These are phyloP conservation scores for Suillus ampliporus DNA, from an alignment of 768 basidiomycete genomes.

Conservation along the genomic window DNA sequence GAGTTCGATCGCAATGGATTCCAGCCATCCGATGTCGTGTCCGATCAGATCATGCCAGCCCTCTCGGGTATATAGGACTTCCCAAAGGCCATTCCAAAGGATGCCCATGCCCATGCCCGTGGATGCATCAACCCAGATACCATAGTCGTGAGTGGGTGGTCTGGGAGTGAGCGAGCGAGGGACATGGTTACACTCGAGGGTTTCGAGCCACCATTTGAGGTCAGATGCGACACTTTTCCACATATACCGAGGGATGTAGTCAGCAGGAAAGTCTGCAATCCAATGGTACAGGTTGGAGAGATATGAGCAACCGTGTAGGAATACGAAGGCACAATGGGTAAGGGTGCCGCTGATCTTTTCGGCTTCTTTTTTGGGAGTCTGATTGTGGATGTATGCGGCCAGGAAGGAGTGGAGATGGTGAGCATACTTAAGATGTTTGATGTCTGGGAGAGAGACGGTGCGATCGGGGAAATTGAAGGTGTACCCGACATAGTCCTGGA, in stretches of 20 bases:
- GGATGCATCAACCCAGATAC: slow-evolving; percentile 43
- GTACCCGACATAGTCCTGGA: slow-evolving; percentile 35
- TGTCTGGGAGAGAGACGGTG: slow-evolving; percentile 36
- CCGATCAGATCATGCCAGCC: slow-evolving; percentile 22
- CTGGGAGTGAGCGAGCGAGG: slow-evolving; percentile 20
- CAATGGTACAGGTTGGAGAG: slow-evolving; percentile 28
- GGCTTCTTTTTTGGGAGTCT: not conserved
- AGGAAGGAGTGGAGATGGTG: not conserved
- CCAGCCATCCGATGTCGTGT: slow-evolving; percentile 36
- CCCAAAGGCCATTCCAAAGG: slow-evolving; percentile 33
- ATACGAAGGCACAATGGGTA: slow-evolving; percentile 40
- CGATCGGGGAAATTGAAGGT: slow-evolving; percentile 30
- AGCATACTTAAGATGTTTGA: slow-evolving; percentile 30
- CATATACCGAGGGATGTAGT: not conserved
- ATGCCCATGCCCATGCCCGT: slow-evolving; percentile 48
- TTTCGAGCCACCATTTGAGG: slow-evolving; percentile 39
- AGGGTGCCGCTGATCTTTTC: slow-evolving; percentile 38
- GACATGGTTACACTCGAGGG: slow-evolving; percentile 8
- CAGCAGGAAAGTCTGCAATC: not conserved
- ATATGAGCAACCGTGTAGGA: slow-evolving; percentile 29
- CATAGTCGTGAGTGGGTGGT: slow-evolving; percentile 14
- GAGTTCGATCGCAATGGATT: slow-evolving; percentile 27
- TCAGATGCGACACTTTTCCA: slow-evolving; percentile 28
- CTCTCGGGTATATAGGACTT: too few relatives aligned
- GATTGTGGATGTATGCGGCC: not conserved